phyloP scores from a whole-genome alignment of 345 rosid species.

The Chamaenerion angustifolium region DNA sequence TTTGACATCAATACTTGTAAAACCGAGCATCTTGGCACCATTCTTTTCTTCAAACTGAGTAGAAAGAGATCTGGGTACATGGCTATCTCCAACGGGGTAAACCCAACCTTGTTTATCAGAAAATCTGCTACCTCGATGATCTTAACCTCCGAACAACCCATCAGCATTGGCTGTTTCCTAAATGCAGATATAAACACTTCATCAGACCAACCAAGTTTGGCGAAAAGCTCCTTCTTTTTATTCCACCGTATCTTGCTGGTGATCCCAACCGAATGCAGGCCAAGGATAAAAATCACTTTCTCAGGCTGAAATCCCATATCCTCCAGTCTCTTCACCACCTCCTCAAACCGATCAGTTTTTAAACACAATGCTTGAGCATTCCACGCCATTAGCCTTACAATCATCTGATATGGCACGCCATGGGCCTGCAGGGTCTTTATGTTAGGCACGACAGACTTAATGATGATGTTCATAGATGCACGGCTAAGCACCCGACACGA shows the following conservation, averaged over 20 bases:
- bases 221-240: constrained; percentile 10
- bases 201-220: constrained; percentile 22
- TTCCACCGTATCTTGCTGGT: constrained; percentile 7
- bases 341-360: constrained; percentile 9
- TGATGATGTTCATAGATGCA: not conserved
- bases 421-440: constrained; percentile 8
- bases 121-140: constrained; percentile 13
- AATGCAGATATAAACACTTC: constrained; percentile 15
- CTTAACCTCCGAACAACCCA: constrained; percentile 13
- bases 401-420: constrained; percentile 15
- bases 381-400: constrained; percentile 3
- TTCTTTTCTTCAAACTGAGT: constrained; percentile 14
- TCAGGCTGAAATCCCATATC: constrained; percentile 16
- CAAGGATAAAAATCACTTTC: constrained; percentile 7
- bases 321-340: constrained; percentile 6
- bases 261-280: constrained; percentile 2
- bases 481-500: not conserved
- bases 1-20: constrained; percentile 14
- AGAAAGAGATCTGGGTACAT: constrained; percentile 14
- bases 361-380: not conserved
- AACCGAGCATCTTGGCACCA: constrained; percentile 16
- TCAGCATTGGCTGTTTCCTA: constrained; percentile 10
- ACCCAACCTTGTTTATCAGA: constrained; percentile 7
- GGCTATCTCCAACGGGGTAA: constrained; percentile 12
- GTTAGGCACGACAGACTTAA: constrained; percentile 9